phyloP scores from a whole-genome alignment of 176 grass and related monocot species.

The Musa itinerans region DNA sequence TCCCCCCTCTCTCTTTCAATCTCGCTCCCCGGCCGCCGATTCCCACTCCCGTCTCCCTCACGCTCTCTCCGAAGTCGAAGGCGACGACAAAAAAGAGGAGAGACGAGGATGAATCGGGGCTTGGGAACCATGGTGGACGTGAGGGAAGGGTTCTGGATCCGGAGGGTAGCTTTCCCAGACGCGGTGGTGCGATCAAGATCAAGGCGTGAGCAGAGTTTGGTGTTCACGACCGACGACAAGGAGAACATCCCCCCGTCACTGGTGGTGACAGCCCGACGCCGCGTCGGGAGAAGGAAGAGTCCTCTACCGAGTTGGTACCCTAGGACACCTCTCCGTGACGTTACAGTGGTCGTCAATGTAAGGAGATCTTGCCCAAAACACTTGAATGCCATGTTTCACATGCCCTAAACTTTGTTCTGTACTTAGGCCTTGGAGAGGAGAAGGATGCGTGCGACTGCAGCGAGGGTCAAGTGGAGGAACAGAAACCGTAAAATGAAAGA shows the following conservation, averaged over 20 bases:
- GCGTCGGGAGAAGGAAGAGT: constrained; percentile 2
- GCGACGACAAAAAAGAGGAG: too few species aligned
- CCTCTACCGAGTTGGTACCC: constrained; percentile 17
- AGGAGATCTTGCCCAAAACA: neutral
- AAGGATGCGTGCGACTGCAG: neutral
- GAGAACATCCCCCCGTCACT: constrained; percentile 14
- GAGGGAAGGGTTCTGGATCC: neutral
- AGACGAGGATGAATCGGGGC: neutral
- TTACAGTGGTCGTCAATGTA: constrained; percentile 16
- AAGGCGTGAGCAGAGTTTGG: neutral
- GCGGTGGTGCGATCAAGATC: neutral
- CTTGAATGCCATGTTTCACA: too few species aligned
- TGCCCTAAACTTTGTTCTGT: neutral
- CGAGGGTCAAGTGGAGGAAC: neutral
- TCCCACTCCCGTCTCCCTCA: too few species aligned
- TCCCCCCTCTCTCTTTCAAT: too few species aligned
- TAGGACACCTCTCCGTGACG: constrained; percentile 18
- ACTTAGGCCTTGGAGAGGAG: constrained; percentile 2
- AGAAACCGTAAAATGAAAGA: neutral
- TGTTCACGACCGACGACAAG: neutral
- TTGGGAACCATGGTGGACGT: neutral
- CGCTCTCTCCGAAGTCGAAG: too few species aligned
- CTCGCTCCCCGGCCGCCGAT: too few species aligned
- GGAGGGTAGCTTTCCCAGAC: neutral
- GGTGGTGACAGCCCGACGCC: neutral